Conservation (phyloP, 306 rosid species). For the Sindora glabra region DNA sequence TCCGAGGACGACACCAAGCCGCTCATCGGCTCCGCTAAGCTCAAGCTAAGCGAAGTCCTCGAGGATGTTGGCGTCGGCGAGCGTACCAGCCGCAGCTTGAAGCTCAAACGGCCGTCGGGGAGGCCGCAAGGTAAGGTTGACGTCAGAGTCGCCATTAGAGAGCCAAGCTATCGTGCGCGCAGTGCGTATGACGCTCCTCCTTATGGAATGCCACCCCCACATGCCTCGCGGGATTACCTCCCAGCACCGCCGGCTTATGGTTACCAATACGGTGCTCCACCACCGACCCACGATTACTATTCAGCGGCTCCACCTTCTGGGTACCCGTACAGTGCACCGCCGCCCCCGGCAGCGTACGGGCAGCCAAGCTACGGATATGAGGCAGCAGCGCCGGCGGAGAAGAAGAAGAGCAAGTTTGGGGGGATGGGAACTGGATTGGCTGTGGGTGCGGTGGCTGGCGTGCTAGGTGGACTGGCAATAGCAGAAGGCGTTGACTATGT, state of each 20-base stretch:
- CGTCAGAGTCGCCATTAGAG: constrained; percentile 32
- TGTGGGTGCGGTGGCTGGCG: constrained; percentile 75
- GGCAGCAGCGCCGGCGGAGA: constrained; percentile 29
- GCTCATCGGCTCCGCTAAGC: constrained; percentile 68
- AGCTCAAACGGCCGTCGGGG: constrained; percentile 71
- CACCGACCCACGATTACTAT: constrained; percentile 26
- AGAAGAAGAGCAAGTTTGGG: constrained; percentile 71
- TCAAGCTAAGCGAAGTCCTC: constrained; percentile 37
- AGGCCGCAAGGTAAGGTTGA: constrained; percentile 79
- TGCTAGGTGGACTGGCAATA: constrained; percentile 61
- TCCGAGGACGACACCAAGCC: constrained; percentile 60
- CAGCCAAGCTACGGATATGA: constrained; percentile 22
- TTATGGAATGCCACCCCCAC: constrained; percentile 55
- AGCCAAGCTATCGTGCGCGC: constrained; percentile 35
- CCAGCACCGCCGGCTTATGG: constrained; percentile 28
- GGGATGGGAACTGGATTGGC: constrained; percentile 96
- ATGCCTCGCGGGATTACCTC: constrained; percentile 23
- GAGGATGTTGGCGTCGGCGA: constrained; percentile 48
- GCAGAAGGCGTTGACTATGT: constrained; percentile 52
- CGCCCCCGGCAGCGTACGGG: constrained; percentile 28
- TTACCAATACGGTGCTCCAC: constrained; percentile 1
- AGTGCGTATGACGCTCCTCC: constrained; percentile 40
- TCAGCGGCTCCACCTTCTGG: constrained; percentile 26
- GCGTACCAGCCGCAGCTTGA: constrained; percentile 22
- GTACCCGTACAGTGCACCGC: constrained; percentile 17